phyloP scores from a whole-genome alignment of 176 grass and related monocot genomes.

The Alopecurus myosuroides region DNA sequence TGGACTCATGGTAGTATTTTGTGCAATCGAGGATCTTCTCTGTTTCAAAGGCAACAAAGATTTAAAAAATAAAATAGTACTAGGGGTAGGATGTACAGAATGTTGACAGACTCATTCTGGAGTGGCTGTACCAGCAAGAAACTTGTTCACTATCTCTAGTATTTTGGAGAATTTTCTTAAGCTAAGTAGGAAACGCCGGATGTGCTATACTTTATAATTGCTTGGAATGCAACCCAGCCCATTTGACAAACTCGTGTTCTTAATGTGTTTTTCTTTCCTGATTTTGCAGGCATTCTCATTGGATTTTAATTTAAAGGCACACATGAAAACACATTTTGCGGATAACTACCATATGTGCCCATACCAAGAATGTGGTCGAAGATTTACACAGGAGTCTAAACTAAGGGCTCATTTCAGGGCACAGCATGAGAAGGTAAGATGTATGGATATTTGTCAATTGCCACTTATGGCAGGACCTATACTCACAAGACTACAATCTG shows the following conservation, averaged over 20 bases:
- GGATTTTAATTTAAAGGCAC: conserved; percentile 92
- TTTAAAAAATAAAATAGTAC: neutral
- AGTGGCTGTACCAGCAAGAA: neutral
- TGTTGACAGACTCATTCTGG: neutral
- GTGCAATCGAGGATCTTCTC: neutral
- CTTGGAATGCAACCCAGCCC: neutral
- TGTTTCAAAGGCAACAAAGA: neutral
- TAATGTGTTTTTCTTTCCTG: conserved; percentile 12
- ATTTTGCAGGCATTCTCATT: conserved; percentile 89
- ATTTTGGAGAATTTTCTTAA: neutral
- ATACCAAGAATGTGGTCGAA: conserved; percentile 75
- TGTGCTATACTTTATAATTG: neutral
- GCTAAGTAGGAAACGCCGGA: neutral
- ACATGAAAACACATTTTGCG: conserved; percentile 86
- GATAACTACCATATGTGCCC: conserved; percentile 94
- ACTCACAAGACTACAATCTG: neutral
- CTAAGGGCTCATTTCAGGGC: conserved; percentile 78
- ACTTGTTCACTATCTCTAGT: neutral
- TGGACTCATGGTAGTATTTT: neutral
- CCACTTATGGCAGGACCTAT: neutral
- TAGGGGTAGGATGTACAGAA: neutral
- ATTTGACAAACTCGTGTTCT: neutral
- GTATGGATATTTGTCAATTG: neutral
- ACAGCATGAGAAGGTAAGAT: conserved; percentile 78
- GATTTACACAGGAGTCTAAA: conserved; percentile 89